A percentile compares a stretch with the other conserved stretches of the same genome.
phyloP scores from a whole-genome alignment of 805 yeast genomes.

The Ogataea pignaliae region DNA sequence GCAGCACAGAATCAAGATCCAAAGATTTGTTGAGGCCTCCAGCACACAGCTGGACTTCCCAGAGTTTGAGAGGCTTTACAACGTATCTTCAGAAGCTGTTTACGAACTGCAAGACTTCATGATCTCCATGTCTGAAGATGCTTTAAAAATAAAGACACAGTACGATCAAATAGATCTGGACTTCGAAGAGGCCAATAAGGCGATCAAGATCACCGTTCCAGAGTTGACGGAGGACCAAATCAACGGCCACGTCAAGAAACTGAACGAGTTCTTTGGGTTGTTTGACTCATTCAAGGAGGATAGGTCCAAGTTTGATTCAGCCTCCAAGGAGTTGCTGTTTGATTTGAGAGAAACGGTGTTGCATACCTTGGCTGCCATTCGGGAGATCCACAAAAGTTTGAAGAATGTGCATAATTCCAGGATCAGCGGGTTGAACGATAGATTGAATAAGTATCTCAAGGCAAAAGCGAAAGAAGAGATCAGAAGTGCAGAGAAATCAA shows the following conservation, averaged over 20 bases:
- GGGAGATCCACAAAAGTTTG: conserved; percentile 10
- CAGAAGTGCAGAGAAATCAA: conserved; percentile 1
- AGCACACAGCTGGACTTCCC: conserved; percentile 43
- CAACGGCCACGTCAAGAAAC: conserved; percentile 20
- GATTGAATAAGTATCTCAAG: conserved; percentile 12
- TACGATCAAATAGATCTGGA: conserved; percentile 45
- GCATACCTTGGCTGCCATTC: conserved; percentile 15
- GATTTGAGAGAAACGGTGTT: conserved; percentile 20
- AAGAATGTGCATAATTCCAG: conserved; percentile 27
- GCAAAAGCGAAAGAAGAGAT: conserved; percentile 18
- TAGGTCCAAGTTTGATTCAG: conserved; percentile 11
- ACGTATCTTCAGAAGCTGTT: conserved; percentile 38
- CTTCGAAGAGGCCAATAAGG: conserved; percentile 46
- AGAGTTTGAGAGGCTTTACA: conserved; percentile 40
- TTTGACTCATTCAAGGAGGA: conserved; percentile 25
- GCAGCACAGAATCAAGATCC: conserved; percentile 28
- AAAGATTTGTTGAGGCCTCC: conserved; percentile 36
- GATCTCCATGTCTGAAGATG: conserved; percentile 41
- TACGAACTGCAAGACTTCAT: conserved; percentile 40
- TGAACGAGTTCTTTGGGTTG: conserved; percentile 27
- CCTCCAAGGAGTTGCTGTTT: conserved; percentile 21
- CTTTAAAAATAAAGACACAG: conserved; percentile 36
- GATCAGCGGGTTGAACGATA: conserved; percentile 21
- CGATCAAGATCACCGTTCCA: conserved; percentile 33
- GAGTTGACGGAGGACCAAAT: conserved; percentile 25